Evolutionary conservation across 2,329 filamentous ascomycete genomes (phyloP), one percentile per base, ranked within the genome.

Genomic region (Nemania serpens): DNA sequence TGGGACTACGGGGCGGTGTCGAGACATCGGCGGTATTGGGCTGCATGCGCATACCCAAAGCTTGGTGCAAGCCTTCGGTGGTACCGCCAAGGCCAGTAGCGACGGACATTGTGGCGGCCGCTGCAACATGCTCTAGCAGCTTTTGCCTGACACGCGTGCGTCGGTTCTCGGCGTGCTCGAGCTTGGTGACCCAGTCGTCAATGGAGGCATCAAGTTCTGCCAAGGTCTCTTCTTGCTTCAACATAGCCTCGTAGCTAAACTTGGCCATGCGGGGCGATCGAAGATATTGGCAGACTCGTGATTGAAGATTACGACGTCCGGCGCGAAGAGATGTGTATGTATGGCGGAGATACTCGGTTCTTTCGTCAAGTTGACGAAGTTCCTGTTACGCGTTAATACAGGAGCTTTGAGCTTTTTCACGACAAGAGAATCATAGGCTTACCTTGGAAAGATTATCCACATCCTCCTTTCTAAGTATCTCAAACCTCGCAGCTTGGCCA

Each of bases 151-250:
- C 86, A 6, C 89, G 83, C 15, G 87, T 88, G 42, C 90, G 86
- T 70, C 91, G 82, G 72, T 93, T 91, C 74, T 94, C 91, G 10
- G 90, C 89, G 64, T 89, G 84, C 71, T 93, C 91, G n/a, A 93
- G 83, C 77, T 93, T 93, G 68, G 78, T 81, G 50, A 91, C 86
- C 88, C 91, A 93, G 71, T 92, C 89, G 69, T 93, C 91, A 64
- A 94, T 93, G 2, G 88, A 90, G 15, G 82, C 78, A 71, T 94
- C 90, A 6, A 94, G 83, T 73, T 93, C 90, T 1, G 87, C 85
- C 11, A 94, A 80, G 1, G 89, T 89, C 75, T 93, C 90, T 74
- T 93, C 90, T 72, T 93, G 90, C 77, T 89, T 91, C 43, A 93
- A 80, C 73, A 94, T 85, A 18, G 87, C 87, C 63, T 93, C 89